Percentiles rank a stretch among this genome's conserved stretches.
Evolutionary conservation across 2,329 filamentous ascomycete species (phyloP).

Genomic region (Celoporthe dispersa): DNA sequence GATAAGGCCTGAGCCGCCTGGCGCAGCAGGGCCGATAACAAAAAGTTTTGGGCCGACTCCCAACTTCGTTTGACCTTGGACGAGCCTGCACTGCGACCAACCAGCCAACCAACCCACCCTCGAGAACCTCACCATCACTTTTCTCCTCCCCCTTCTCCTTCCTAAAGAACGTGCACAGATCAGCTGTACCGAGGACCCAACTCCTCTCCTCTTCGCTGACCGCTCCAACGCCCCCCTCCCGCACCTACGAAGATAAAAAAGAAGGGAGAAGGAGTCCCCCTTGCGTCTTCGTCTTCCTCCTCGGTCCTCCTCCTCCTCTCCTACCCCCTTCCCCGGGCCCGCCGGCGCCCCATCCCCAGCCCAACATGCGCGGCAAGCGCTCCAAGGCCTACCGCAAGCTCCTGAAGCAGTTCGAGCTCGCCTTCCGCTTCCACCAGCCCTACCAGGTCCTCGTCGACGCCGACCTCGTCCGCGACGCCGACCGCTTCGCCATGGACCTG

Average conservation of each 20-base stretch:
- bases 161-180: background rate
- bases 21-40: background rate
- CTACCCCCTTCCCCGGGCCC: background rate
- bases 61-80: background rate
- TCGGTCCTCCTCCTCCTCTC: background rate
- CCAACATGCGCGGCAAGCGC: conserved; percentile 54
- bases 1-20: conserved; percentile 2
- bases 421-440: conserved; percentile 89
- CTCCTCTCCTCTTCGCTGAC: background rate
- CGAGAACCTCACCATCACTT: background rate
- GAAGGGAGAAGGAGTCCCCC: background rate
- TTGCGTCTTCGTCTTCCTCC: background rate
- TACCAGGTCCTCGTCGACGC: conserved; percentile 93
- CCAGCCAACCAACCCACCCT: background rate
- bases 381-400: conserved; percentile 73
- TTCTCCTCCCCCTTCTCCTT: background rate
- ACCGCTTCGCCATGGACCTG: conserved; percentile 89
- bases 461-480: conserved; percentile 80
- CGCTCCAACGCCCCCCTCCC: background rate
- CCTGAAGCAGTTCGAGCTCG: conserved; percentile 87
- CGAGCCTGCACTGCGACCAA: background rate
- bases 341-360: background rate
- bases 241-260: background rate
- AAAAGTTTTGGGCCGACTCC: conserved; percentile 2
- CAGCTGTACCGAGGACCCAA: background rate